phyloP scores from a whole-genome alignment of 2,329 filamentous ascomycete species.

The Phaeoacremonium minimum region DNA sequence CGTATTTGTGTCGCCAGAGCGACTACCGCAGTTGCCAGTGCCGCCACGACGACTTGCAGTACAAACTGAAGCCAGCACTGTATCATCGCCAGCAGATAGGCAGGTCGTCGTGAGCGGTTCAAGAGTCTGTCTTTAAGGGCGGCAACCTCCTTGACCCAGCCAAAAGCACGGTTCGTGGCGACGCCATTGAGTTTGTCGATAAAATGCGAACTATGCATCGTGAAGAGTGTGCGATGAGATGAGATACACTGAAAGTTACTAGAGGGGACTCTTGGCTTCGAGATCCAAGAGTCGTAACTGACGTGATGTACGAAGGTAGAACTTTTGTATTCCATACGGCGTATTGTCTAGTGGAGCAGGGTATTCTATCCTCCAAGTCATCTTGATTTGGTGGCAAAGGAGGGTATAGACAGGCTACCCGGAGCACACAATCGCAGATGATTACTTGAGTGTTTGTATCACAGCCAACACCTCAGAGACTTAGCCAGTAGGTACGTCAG shows the following conservation, averaged over 20 bases:
- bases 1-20: constrained; percentile 39
- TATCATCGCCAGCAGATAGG: constrained; percentile 52
- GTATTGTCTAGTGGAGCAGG: no score
- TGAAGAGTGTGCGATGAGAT: no score
- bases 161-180: constrained; percentile 52
- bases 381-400: no score
- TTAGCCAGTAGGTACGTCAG: no score
- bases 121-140: constrained; percentile 41
- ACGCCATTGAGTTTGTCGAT: constrained; percentile 52
- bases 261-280: constrained; percentile 56
- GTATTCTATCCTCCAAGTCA: no score
- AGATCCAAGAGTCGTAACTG: constrained; percentile 58
- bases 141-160: constrained; percentile 41
- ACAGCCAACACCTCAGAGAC: no score
- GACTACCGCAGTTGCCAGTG: constrained; percentile 42
- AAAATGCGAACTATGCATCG: constrained; percentile 39
- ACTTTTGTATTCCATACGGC: constrained; percentile 52
- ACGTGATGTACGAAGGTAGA: constrained; percentile 57
- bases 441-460: no score
- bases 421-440: no score
- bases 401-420: no score
- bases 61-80: constrained; percentile 54
- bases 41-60: constrained; percentile 43
- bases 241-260: constrained; percentile 32
- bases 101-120: constrained; percentile 50